Evolutionary conservation across 192 early-diverging fungal genomes (phyloP).

Genomic region (Dissophora ornata): DNA sequence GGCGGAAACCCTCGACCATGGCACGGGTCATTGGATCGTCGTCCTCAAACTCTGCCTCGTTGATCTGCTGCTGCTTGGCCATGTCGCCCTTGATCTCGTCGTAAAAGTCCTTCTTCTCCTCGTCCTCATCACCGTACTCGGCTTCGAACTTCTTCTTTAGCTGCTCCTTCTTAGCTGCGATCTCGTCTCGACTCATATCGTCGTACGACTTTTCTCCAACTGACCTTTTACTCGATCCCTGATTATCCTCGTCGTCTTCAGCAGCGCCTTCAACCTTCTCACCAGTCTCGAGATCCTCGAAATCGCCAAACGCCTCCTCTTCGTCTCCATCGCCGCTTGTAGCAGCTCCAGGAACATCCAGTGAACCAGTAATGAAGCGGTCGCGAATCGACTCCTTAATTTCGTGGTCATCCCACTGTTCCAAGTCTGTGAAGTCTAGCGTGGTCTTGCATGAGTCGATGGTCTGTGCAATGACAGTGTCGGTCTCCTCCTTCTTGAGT

Average conservation of each 20-base stretch:
- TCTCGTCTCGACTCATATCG: slow-evolving; percentile 69
- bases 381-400: slow-evolving; percentile 74
- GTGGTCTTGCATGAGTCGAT: slow-evolving; percentile 82
- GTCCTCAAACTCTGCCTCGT: slow-evolving; percentile 88
- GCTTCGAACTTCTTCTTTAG: slow-evolving; percentile 96
- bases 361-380: slow-evolving; percentile 82
- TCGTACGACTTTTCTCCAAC: slow-evolving; percentile 62
- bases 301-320: slow-evolving; percentile 79
- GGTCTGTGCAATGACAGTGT: slow-evolving; percentile 31
- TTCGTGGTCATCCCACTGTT: slow-evolving; percentile 75
- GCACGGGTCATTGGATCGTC: slow-evolving; percentile 79
- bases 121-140: slow-evolving; percentile 83
- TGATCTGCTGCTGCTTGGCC: slow-evolving; percentile 83
- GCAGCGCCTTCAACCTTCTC: slow-evolving; percentile 61
- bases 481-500: slow-evolving; percentile 55
- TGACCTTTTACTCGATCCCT: slow-evolving; percentile 15
- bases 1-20: slow-evolving; percentile 90
- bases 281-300: slow-evolving; percentile 80
- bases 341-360: slow-evolving; percentile 55
- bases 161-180: slow-evolving; percentile 87
- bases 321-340: slow-evolving; percentile 60
- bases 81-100: slow-evolving; percentile 91
- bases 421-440: slow-evolving; percentile 66
- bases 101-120: slow-evolving; percentile 83
- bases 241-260: slow-evolving; percentile 2